These are phyloP conservation scores for Moelleriella libera DNA, from an alignment of 2,329 filamentous ascomycete genomes.

Conservation along the genomic window DNA sequence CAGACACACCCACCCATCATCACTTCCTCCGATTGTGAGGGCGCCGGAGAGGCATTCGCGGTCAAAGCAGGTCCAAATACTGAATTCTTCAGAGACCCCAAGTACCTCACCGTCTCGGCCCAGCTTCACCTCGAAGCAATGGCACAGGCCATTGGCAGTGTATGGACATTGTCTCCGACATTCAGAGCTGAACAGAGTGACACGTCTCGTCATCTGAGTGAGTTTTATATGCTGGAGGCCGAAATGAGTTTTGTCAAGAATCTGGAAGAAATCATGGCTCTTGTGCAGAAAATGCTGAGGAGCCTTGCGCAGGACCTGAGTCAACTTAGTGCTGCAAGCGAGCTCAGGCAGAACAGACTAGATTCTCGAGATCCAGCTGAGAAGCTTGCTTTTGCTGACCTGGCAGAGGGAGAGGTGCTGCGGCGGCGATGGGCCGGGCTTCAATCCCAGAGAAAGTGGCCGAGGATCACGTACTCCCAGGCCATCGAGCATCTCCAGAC, in stretches of 20 bases:
- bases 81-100: constrained; percentile 69
- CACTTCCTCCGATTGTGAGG: constrained; percentile 94
- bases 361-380: constrained; percentile 24
- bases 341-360: constrained; percentile 24
- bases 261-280: constrained; percentile 57
- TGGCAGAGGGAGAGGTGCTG: constrained; percentile 32
- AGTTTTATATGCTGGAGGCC: constrained; percentile 97
- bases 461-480: constrained; percentile 68
- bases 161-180: constrained; percentile 88
- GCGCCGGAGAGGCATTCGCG: constrained; percentile 84
- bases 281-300: constrained; percentile 69
- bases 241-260: constrained; percentile 69
- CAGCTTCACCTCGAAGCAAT: constrained; percentile 91
- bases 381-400: constrained; percentile 25
- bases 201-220: constrained; percentile 83
- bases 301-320: constrained; percentile 27
- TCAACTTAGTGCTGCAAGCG: constrained; percentile 25
- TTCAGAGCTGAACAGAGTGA: constrained; percentile 91
- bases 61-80: constrained; percentile 33
- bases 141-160: constrained; percentile 73
- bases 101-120: constrained; percentile 89
- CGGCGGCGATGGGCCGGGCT: constrained; percentile 61
- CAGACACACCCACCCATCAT: constrained; percentile 89
- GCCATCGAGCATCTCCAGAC: constrained; percentile 57
- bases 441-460: constrained; percentile 43